These are phyloP conservation scores for Coemansia sp. DNA, from an alignment of 192 early-diverging fungal species.

Conservation along the genomic window DNA sequence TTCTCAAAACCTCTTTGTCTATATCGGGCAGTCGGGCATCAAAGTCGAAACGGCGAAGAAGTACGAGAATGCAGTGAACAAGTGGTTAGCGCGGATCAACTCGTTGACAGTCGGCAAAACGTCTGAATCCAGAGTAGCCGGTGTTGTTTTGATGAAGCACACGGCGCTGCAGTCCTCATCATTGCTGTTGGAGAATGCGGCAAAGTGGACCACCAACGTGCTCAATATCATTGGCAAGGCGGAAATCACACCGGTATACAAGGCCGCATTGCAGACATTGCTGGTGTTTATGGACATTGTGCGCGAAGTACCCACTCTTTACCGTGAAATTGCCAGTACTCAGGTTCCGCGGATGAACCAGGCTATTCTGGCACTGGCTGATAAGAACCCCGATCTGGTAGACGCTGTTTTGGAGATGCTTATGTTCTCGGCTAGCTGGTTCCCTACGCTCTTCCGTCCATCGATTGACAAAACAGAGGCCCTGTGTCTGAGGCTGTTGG, in stretches of 20 bases:
- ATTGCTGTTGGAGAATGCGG: conserved; percentile 35
- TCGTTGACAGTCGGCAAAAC: conserved; percentile 36
- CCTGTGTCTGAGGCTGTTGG: conserved; percentile 36
- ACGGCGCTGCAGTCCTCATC: conserved; percentile 45
- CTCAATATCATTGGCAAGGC: conserved; percentile 37
- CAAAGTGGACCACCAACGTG: conserved; percentile 44
- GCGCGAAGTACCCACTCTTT: conserved; percentile 41
- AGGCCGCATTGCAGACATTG: conserved; percentile 34
- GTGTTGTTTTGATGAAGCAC: conserved; percentile 47
- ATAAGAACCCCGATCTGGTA: conserved; percentile 39
- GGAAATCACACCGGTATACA: conserved; percentile 23
- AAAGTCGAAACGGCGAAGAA: conserved; percentile 25
- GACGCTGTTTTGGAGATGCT: conserved; percentile 28
- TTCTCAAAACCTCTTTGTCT: conserved; percentile 43
- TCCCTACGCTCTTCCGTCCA: conserved; percentile 49
- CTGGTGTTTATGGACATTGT: conserved; percentile 45
- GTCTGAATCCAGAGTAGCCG: conserved; percentile 44
- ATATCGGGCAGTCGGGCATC: conserved; percentile 12
- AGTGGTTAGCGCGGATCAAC: conserved; percentile 51
- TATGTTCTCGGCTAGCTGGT: conserved; percentile 44
- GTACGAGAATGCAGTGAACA: conserved; percentile 41
- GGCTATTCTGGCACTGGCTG: conserved; percentile 35
- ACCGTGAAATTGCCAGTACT: conserved; percentile 42
- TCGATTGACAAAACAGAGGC: conserved; percentile 45
- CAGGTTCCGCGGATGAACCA: conserved; percentile 54